Evolutionary conservation across 2,329 filamentous ascomycete genomes (phyloP).

Genomic region (Parastagonospora avenae): DNA sequence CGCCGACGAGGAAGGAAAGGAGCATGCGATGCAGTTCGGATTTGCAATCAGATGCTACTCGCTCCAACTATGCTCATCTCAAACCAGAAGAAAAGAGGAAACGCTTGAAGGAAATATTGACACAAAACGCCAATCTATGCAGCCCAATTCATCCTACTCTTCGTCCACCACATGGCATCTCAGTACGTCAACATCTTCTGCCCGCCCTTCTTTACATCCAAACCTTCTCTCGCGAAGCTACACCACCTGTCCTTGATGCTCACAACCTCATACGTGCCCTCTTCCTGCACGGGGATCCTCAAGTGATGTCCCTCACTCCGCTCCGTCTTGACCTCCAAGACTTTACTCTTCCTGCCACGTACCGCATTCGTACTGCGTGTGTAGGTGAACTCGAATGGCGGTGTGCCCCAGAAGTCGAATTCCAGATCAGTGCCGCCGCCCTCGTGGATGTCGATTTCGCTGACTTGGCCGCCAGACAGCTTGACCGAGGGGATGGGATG

Average conservation of each 20-base stretch:
- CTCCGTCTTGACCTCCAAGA: constrained; percentile 88
- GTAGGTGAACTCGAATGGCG: constrained; percentile 97
- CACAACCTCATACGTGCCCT: constrained; percentile 97
- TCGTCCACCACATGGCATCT: background rate
- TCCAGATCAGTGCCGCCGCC: constrained; percentile 91
- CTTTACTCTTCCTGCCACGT: constrained; percentile 59
- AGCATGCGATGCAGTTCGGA: too few species aligned
- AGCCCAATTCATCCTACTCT: background rate
- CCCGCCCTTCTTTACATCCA: constrained; percentile 44
- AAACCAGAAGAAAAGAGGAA: background rate
- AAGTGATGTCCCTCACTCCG: constrained; percentile 81
- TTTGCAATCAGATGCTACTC: too few species aligned
- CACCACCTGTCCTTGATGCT: constrained; percentile 94
- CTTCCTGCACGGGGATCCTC: constrained; percentile 82
- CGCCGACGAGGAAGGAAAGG: too few species aligned
- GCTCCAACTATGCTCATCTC: too few species aligned
- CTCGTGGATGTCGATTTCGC: constrained; percentile 92
- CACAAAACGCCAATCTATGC: constrained; percentile 19
- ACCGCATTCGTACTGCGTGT: constrained; percentile 89
- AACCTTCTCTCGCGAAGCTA: constrained; percentile 77
- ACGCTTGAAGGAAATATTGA: background rate
- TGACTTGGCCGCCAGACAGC: constrained; percentile 81
- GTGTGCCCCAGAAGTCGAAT: constrained; percentile 94
- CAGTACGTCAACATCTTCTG: constrained; percentile 49
- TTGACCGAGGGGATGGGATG: constrained; percentile 91